Conservation (phyloP, 2,329 filamentous ascomycete species). For the Claviceps cyperi region DNA sequence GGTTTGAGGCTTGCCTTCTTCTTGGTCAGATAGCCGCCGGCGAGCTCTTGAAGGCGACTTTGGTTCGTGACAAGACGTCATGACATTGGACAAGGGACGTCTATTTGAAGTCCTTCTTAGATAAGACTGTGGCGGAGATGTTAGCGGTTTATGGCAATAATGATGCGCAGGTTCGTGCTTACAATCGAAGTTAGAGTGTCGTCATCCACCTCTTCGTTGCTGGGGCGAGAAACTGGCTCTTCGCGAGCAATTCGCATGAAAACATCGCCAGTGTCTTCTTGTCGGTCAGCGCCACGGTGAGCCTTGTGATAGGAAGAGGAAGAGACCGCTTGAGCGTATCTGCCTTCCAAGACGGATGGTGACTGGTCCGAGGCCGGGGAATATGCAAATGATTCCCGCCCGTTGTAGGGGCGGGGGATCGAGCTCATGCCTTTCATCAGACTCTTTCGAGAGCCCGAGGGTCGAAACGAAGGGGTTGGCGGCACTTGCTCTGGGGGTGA, state of each 20-base stretch:
- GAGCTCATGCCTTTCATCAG: conserved; percentile 38
- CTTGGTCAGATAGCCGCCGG: conserved; percentile 43
- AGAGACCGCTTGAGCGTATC: conserved; percentile 1
- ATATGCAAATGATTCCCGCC: conserved; percentile 28
- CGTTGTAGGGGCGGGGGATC: conserved; percentile 28
- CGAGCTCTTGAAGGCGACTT: conserved; percentile 35
- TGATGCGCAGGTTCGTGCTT: conserved; percentile 19
- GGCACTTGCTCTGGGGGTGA: conserved; percentile 28
- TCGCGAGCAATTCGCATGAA: conserved; percentile 45
- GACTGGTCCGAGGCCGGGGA: conserved; percentile 31
- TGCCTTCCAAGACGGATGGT: conserved; percentile 36
- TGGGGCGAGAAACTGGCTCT: conserved; percentile 27
- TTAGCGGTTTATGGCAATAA: conserved; percentile 2
- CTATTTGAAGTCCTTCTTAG: conserved; percentile 31
- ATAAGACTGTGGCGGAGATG: conserved; percentile 26
- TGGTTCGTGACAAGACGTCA: conserved; percentile 30
- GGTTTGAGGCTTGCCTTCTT: conserved; percentile 30
- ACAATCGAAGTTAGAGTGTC: conserved; percentile 28
- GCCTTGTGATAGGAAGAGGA: background rate
- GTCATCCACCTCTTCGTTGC: conserved; percentile 20
- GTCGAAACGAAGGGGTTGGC: conserved; percentile 41
- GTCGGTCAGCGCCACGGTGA: background rate
- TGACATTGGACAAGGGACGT: conserved; percentile 37
- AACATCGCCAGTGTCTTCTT: conserved; percentile 41
- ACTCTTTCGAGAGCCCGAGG: conserved; percentile 42